A percentile compares a stretch with the other conserved stretches of the same genome.
phyloP scores from a whole-genome alignment of 495 filamentous ascomycete species.

The Penicillium flavigenum region DNA sequence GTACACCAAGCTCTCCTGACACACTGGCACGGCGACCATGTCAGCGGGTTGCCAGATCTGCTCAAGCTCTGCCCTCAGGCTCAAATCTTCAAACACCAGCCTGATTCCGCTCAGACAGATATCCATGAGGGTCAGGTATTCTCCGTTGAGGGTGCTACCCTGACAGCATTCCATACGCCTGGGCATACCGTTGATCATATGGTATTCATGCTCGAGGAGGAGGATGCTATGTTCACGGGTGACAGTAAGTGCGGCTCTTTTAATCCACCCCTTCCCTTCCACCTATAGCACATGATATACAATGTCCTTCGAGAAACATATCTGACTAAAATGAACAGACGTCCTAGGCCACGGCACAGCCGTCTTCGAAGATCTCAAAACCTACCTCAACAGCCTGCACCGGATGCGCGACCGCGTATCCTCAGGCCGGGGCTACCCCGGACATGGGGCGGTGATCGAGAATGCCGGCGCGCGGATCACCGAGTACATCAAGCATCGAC shows the following conservation, averaged over 20 bases:
- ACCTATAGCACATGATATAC: not conserved
- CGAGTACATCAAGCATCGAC: conserved; percentile 82
- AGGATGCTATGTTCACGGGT: conserved; percentile 87
- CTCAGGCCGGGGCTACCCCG: conserved; percentile 76
- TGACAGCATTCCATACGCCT: conserved; percentile 74
- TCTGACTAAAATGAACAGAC: conserved; percentile 36
- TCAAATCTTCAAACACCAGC: conserved; percentile 52
- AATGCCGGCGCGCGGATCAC: conserved; percentile 62
- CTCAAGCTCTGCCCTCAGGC: conserved; percentile 57
- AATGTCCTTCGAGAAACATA: not conserved
- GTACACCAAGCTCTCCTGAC: conserved; percentile 71
- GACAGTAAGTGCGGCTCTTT: conserved; percentile 57
- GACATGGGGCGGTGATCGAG: conserved; percentile 75
- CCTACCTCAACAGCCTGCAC: conserved; percentile 71
- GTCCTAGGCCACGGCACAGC: conserved; percentile 91
- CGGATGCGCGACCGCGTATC: conserved; percentile 63
- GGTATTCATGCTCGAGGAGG: conserved; percentile 66
- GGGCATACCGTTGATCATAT: conserved; percentile 90
- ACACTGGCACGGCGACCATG: conserved; percentile 90
- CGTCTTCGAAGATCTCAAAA: conserved; percentile 79
- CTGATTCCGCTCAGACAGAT: conserved; percentile 35
- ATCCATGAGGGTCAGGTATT: conserved; percentile 76
- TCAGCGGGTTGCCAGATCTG: conserved; percentile 69
- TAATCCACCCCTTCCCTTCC: not conserved
- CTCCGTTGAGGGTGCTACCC: conserved; percentile 67